Percentiles rank a stretch among this genome's conserved stretches.
phyloP scores from a whole-genome alignment of 345 rosid species.

The Erysimum cheiranthoides region DNA sequence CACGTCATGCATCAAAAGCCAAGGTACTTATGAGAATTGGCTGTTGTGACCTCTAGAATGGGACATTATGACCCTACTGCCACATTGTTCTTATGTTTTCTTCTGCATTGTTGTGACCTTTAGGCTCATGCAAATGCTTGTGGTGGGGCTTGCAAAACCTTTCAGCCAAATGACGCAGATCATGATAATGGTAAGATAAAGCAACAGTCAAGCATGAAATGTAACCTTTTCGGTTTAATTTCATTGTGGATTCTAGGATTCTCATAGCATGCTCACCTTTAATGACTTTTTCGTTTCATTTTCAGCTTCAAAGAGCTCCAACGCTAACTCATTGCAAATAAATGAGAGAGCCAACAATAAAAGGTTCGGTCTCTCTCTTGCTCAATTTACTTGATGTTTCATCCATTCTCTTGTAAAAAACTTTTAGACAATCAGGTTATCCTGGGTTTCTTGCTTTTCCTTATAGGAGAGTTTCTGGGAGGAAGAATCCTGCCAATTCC shows the following conservation, averaged over 20 bases:
- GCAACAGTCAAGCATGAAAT: constrained; percentile 43
- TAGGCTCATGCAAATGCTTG: constrained; percentile 46
- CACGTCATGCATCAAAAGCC: constrained; percentile 38
- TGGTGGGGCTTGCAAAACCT: constrained; percentile 30
- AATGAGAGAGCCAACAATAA: constrained; percentile 46
- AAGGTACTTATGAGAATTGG: constrained; percentile 42
- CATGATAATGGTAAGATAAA: constrained; percentile 49
- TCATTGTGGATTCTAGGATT: constrained; percentile 13
- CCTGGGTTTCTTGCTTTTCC: constrained; percentile 2
- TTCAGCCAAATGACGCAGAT: constrained; percentile 31
- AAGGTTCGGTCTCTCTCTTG: constrained; percentile 47
- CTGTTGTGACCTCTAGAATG: constrained; percentile 4
- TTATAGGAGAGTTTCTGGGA: constrained; percentile 22
- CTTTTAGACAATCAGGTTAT: not conserved
- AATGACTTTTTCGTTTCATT: constrained; percentile 7
- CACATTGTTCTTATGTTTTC: constrained; percentile 32
- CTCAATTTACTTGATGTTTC: constrained; percentile 21
- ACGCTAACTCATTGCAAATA: constrained; percentile 38
- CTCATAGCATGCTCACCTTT: constrained; percentile 4
- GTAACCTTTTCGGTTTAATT: constrained; percentile 35
- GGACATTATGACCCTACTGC: constrained; percentile 20
- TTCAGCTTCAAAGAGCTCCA: constrained; percentile 47
- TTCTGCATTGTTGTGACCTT: constrained; percentile 38
- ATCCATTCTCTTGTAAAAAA: not conserved
- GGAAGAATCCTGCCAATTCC: not conserved